A percentile compares a stretch with the other conserved stretches of the same genome.
phyloP scores from a whole-genome alignment of 2,329 filamentous ascomycete genomes.

The Apiospora sp. region DNA sequence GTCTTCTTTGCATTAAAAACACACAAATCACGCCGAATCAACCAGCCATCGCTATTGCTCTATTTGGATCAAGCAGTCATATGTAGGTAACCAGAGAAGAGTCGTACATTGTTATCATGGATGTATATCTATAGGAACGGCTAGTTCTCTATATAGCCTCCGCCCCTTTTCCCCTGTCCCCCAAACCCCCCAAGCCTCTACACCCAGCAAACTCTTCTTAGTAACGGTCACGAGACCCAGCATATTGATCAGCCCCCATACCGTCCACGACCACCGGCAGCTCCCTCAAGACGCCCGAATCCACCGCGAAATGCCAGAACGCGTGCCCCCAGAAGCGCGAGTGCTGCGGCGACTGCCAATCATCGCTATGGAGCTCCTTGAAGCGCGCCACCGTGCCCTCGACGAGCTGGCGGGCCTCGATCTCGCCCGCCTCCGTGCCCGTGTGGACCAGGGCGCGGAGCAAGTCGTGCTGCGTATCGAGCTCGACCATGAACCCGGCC shows the following conservation, averaged over 20 bases:
- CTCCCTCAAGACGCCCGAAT: conserved; percentile 25
- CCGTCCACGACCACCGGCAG: neutral
- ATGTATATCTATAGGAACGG: neutral
- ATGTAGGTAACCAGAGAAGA: neutral
- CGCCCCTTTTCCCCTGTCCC: neutral
- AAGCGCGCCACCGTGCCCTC: conserved; percentile 34
- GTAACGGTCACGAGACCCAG: no score
- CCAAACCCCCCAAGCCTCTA: neutral
- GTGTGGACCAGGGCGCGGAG: conserved; percentile 42
- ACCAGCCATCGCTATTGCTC: neutral
- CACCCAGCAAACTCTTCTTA: neutral
- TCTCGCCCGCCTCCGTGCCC: conserved; percentile 27
- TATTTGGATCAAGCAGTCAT: neutral
- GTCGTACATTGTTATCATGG: neutral
- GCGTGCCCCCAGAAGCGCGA: conserved; percentile 35
- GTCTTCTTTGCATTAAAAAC: neutral
- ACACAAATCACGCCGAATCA: neutral
- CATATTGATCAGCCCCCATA: neutral
- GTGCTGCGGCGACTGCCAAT: conserved; percentile 25
- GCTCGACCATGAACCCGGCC: conserved; percentile 50
- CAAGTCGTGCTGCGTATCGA: conserved; percentile 53
- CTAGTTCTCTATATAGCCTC: neutral
- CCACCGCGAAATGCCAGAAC: conserved; percentile 37
- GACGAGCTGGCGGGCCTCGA: conserved; percentile 37
- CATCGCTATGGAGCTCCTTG: conserved; percentile 27